These are phyloP conservation scores for grape (Vitis vinifera) DNA, from an alignment of 164 flowering plant species.

Conservation along the genomic window ASM3070453v1 NC_081822.1:2293501-2294000, in stretches of 20 bases:
- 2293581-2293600: background rate
- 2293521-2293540: background rate
- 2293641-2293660: background rate
- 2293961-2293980: conserved; percentile 40
- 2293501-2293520: too few species aligned
- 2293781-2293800: conserved; percentile 8
- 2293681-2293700: background rate
- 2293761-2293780: conserved; percentile 76
- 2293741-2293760: conserved; percentile 82
- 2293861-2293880: conserved; percentile 40
- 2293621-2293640: too few species aligned
- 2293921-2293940: conserved; percentile 18
- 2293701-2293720: conserved; percentile 56
- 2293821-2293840: background rate
- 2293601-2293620: background rate
- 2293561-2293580: background rate
- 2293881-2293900: conserved; percentile 49
- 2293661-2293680: background rate
- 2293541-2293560: background rate
- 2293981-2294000: conserved; percentile 47
- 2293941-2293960: conserved; percentile 15
- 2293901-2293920: conserved; percentile 34
- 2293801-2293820: background rate
- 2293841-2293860: conserved; percentile 65
- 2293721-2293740: conserved; percentile 87